These are phyloP conservation scores for Cadophora malorum DNA, from an alignment of 2,329 filamentous ascomycete species.

Conservation along the genomic window DNA sequence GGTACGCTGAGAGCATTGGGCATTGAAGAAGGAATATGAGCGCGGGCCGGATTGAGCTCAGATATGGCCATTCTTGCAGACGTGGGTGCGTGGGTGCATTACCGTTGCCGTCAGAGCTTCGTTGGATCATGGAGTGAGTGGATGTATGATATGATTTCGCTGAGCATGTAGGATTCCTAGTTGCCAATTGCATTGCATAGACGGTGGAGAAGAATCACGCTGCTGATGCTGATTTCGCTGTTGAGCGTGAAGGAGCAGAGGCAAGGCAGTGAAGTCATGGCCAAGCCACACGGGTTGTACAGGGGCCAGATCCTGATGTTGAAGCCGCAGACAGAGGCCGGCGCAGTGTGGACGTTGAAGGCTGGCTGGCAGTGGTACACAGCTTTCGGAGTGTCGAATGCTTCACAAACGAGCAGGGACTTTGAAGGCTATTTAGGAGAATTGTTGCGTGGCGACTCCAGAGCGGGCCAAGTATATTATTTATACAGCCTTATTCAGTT, in stretches of 20 bases:
- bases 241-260: not conserved
- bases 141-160: constrained; percentile 2
- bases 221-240: not conserved
- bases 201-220: not conserved
- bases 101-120: constrained; percentile 9
- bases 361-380: constrained; percentile 23
- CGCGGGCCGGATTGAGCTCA: not conserved
- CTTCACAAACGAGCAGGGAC: constrained; percentile 15
- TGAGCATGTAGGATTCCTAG: not conserved
- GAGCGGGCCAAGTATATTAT: constrained; percentile 41
- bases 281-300: constrained; percentile 12
- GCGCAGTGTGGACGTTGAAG: not conserved
- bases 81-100: constrained; percentile 4
- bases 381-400: constrained; percentile 22
- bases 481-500: constrained; percentile 24
- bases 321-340: constrained; percentile 5
- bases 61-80: constrained; percentile 13
- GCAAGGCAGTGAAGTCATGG: constrained; percentile 16
- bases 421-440: constrained; percentile 9
- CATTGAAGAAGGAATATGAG: constrained; percentile 16
- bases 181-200: constrained; percentile 8
- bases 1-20: constrained; percentile 24
- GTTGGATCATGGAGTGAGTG: not conserved
- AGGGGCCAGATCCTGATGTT: not conserved
- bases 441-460: constrained; percentile 42